A percentile compares a stretch with the other conserved stretches of the same genome.
Conservation (phyloP, 768 basidiomycete species). For the Suillus paluster region DNA sequence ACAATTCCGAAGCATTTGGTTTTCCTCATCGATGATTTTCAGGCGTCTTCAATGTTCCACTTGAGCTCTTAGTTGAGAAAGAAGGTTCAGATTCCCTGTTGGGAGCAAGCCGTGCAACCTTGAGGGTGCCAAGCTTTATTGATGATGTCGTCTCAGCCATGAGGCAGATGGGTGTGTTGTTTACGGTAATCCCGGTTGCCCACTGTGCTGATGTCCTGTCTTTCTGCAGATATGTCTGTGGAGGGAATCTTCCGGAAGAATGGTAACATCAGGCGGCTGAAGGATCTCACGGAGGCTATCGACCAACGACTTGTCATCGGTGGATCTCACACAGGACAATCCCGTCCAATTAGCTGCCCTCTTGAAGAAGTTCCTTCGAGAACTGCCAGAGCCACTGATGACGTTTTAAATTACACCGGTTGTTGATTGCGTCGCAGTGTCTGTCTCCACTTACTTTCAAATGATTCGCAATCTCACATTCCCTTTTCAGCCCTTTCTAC, state of each 20-base stretch:
- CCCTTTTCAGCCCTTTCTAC: constrained; percentile 61
- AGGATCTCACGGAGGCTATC: constrained; percentile 88
- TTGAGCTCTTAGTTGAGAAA: constrained; percentile 91
- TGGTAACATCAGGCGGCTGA: constrained; percentile 93
- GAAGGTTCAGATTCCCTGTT: constrained; percentile 96
- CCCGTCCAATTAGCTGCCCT: constrained; percentile 96
- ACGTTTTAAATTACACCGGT: constrained; percentile 90
- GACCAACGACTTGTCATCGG: constrained; percentile 92
- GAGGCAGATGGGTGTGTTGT: constrained; percentile 92
- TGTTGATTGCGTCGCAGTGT: constrained; percentile 91
- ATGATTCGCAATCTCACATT: constrained; percentile 4
- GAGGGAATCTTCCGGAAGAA: constrained; percentile 99
- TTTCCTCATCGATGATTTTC: constrained; percentile 18
- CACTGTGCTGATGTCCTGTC: constrained; percentile 9
- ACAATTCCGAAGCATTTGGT: constrained; percentile 5
- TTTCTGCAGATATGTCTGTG: constrained; percentile 87
- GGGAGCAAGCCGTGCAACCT: constrained; percentile 81
- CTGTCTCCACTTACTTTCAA: constrained; percentile 37
- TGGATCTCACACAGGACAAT: constrained; percentile 93
- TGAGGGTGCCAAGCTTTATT: constrained; percentile 95
- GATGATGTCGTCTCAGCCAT: constrained; percentile 98
- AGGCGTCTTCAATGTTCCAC: constrained; percentile 94
- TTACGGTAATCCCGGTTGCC: constrained; percentile 6
- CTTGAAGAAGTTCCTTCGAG: constrained; percentile 95
- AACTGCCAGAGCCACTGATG: constrained; percentile 94